A percentile compares a stretch with the other conserved stretches of the same genome.
phyloP scores from a whole-genome alignment of 257 asterid species.

The Solanum phureja region DNA sequence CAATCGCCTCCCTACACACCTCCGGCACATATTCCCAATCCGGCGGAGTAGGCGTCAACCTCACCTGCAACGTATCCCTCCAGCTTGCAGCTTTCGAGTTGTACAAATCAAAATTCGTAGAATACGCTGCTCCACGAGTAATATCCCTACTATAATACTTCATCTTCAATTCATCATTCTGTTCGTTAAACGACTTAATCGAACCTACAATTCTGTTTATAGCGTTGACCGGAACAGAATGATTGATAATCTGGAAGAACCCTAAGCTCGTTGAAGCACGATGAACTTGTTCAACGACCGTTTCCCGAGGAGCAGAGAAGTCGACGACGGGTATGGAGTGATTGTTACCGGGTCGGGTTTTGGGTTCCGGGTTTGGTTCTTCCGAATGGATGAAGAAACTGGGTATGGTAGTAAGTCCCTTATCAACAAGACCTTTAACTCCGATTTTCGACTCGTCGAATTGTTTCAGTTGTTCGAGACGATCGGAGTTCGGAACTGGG shows the following conservation, averaged over 20 bases:
- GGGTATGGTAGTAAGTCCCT: constrained; percentile 21
- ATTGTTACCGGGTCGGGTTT: not conserved
- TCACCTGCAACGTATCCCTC: constrained; percentile 28
- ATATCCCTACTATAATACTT: constrained; percentile 18
- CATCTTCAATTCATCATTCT: constrained; percentile 12
- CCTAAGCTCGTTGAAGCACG: constrained; percentile 16
- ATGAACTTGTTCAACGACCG: constrained; percentile 13
- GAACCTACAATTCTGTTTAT: not conserved
- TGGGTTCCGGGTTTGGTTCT: not conserved
- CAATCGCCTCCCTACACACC: constrained; percentile 5
- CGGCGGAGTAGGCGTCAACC: constrained; percentile 11
- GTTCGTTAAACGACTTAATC: constrained; percentile 16
- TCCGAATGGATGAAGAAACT: constrained; percentile 17
- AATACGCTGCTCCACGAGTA: constrained; percentile 12
- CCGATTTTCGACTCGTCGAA: constrained; percentile 35
- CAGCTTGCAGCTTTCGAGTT: constrained; percentile 37
- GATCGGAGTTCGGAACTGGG: not conserved
- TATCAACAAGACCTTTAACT: constrained; percentile 33
- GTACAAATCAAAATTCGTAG: constrained; percentile 29
- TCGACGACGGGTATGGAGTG: constrained; percentile 23
- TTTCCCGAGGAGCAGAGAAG: constrained; percentile 15
- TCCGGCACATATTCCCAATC: constrained; percentile 25
- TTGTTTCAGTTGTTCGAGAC: constrained; percentile 14
- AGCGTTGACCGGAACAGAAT: constrained; percentile 5
- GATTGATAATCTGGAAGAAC: constrained; percentile 32